phyloP scores from a whole-genome alignment of 495 filamentous ascomycete genomes.

The Haplographium delicatum region DNA sequence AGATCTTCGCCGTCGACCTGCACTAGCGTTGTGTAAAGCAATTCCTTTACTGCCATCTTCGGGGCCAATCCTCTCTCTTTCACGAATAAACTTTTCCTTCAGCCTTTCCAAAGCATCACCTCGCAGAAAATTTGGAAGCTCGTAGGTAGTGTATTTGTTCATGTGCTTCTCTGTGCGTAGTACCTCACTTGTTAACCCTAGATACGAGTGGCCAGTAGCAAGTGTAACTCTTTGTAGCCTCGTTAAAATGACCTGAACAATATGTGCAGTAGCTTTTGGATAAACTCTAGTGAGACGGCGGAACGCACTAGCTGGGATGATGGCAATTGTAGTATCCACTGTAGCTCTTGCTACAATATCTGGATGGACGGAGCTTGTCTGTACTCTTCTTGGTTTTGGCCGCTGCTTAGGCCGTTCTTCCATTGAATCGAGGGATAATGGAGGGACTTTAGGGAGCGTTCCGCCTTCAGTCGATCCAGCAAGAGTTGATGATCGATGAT shows the following conservation, averaged over 20 bases:
- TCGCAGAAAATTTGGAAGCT: slow-evolving; percentile 86
- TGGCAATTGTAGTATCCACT: slow-evolving; percentile 95
- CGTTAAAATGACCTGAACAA: slow-evolving; percentile 94
- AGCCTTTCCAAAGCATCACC: slow-evolving; percentile 77
- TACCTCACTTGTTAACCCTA: slow-evolving; percentile 86
- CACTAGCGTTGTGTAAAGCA: slow-evolving; percentile 77
- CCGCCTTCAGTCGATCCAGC: slow-evolving; percentile 21
- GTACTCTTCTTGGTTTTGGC: slow-evolving; percentile 39
- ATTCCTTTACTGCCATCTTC: slow-evolving; percentile 92
- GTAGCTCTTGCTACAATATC: slow-evolving; percentile 97
- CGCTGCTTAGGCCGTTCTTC: slow-evolving; percentile 23
- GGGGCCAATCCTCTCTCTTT: slow-evolving; percentile 74
- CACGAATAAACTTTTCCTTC: slow-evolving; percentile 87
- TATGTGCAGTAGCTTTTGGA: slow-evolving; percentile 92
- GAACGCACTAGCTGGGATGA: slow-evolving; percentile 95
- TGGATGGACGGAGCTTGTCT: slow-evolving; percentile 79
- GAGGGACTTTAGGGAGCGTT: slow-evolving; percentile 56
- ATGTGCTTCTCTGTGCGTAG: slow-evolving; percentile 86
- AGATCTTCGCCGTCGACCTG: slow-evolving; percentile 61
- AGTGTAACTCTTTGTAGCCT: slow-evolving; percentile 92
- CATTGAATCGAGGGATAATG: slow-evolving; percentile 60
- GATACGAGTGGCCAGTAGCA: slow-evolving; percentile 86
- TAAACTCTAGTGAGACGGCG: slow-evolving; percentile 90
- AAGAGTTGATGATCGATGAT: slow-evolving; percentile 21
- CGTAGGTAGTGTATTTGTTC: slow-evolving; percentile 84